Evolutionary conservation across 352 stramenopile species (phyloP).

Genomic region (Pythium brassicae): DNA sequence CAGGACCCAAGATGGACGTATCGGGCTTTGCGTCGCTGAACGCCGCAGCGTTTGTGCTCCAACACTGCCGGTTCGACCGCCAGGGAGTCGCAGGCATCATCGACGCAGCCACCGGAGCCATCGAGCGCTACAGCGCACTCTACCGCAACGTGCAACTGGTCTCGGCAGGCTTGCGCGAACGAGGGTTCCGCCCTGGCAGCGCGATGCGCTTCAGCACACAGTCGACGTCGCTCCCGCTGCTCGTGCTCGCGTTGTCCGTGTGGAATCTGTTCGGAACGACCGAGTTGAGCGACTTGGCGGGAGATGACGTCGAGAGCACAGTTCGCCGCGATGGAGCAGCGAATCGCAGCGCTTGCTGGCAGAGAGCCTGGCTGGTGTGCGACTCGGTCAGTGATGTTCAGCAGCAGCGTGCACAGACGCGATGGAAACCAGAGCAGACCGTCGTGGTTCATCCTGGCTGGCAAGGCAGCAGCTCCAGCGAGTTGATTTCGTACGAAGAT

Average conservation of each 20-base stretch:
- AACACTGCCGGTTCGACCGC: constrained; percentile 12
- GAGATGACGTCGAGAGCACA: background rate
- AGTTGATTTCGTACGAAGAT: background rate
- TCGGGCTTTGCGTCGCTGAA: constrained; percentile 8
- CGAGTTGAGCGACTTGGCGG: background rate
- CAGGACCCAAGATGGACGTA: constrained; percentile 4
- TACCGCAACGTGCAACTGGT: constrained; percentile 2
- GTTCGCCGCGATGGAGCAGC: background rate
- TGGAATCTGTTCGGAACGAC: constrained; percentile 12
- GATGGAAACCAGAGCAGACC: constrained; percentile 1
- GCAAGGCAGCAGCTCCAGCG: background rate
- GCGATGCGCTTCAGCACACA: constrained; percentile 2
- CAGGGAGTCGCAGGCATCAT: constrained; percentile 3
- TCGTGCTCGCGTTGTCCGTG: constrained; percentile 10
- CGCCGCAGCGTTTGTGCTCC: constrained; percentile 7
- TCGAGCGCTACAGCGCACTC: constrained; percentile 3
- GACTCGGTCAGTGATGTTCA: background rate
- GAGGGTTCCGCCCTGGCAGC: constrained; percentile 1
- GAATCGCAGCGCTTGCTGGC: background rate
- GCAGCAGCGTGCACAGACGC: background rate
- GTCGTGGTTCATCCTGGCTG: background rate
- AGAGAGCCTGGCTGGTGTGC: constrained; percentile 1
- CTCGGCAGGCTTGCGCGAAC: background rate
- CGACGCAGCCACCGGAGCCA: background rate
- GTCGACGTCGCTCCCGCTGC: background rate